These are phyloP conservation scores for Yamadazyma atmosphaerica DNA, from an alignment of 1,139 yeast species.

Conservation along the genomic window DNA sequence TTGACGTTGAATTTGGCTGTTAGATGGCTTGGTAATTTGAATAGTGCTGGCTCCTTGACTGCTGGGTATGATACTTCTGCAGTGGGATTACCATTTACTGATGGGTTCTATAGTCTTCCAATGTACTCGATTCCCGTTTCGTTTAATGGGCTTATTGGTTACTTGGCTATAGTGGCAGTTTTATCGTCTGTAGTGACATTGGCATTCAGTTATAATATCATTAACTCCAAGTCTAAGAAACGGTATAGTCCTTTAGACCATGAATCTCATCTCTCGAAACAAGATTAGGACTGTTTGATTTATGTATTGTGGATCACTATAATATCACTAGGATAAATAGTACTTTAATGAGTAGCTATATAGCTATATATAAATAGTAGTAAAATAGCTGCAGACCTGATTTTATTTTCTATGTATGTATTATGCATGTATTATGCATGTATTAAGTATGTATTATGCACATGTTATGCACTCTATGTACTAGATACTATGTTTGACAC, in stretches of 20 bases:
- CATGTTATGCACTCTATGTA: background rate
- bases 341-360: no score
- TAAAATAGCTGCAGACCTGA: no score
- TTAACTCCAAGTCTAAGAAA: constrained; percentile 20
- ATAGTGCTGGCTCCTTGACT: constrained; percentile 8
- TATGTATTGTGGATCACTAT: no score
- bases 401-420: no score
- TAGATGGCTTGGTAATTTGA: constrained; percentile 51
- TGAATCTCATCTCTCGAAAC: constrained; percentile 27
- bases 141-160: constrained; percentile 21
- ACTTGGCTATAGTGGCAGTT: constrained; percentile 24
- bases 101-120: constrained; percentile 47
- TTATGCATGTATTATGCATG: no score
- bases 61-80: constrained; percentile 14
- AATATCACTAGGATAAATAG: no score
- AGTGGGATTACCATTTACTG: constrained; percentile 34
- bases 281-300: no score
- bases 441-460: no score
- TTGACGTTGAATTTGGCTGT: constrained; percentile 59
- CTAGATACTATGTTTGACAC: constrained; percentile 7
- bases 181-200: constrained; percentile 27
- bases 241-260: constrained; percentile 25
- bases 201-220: constrained; percentile 24
- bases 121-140: constrained; percentile 28
- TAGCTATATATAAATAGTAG: no score